Percentiles rank a stretch among this genome's conserved stretches.
Evolutionary conservation across 2,329 filamentous ascomycete genomes (phyloP).

Genomic region (Diplodia sapinea): DNA sequence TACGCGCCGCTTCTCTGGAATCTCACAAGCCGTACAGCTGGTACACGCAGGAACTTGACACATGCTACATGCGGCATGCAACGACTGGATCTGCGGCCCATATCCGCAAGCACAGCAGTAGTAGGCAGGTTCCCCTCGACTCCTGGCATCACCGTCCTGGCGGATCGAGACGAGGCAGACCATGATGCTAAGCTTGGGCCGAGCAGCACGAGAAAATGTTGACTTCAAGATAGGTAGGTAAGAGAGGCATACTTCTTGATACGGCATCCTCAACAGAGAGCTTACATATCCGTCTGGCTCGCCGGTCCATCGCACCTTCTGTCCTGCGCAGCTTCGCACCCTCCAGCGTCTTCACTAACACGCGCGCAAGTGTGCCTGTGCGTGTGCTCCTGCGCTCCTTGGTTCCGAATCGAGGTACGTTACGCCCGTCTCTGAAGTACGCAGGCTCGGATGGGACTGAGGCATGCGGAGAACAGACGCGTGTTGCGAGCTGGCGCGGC

Average conservation of each 20-base stretch:
- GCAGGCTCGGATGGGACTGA: neutral
- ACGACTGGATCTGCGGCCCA: neutral
- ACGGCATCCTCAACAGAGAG: neutral
- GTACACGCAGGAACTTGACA: neutral
- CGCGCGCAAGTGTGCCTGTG: neutral
- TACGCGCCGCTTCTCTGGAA: neutral
- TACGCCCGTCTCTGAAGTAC: neutral
- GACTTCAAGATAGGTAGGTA: neutral
- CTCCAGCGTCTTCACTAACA: neutral
- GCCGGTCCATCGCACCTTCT: neutral
- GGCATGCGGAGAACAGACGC: neutral
- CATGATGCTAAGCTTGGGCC: neutral
- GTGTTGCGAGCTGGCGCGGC: neutral
- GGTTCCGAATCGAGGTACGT: neutral
- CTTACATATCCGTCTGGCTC: neutral
- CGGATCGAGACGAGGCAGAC: neutral
- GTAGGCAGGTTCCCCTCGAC: constrained; percentile 4
- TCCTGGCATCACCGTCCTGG: neutral
- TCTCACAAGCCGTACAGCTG: neutral
- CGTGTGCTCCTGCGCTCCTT: neutral
- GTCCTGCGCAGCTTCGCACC: neutral
- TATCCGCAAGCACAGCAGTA: constrained; percentile 11
- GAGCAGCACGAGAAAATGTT: too few species aligned
- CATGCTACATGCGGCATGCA: constrained; percentile 3
- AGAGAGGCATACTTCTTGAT: too few species aligned